phyloP scores from a whole-genome alignment of 2,329 filamentous ascomycete species.

The Pestalotiopsis sp. region DNA sequence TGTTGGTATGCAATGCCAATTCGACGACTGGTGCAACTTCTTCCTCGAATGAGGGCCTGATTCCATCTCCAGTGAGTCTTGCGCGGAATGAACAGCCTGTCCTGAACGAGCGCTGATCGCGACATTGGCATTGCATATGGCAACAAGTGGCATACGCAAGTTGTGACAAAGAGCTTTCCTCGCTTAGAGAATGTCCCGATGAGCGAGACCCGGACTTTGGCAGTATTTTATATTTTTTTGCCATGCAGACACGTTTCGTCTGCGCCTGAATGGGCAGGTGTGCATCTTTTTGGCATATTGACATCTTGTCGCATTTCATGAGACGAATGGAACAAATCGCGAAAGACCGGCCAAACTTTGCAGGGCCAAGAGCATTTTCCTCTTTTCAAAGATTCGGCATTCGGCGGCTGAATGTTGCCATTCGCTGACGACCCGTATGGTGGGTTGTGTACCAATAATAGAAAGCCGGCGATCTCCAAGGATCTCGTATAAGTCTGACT shows the following conservation, averaged over 20 bases:
- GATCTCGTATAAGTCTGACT: not conserved
- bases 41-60: not conserved
- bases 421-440: not conserved
- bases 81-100: not conserved
- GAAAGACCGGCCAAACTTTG: not conserved
- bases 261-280: slow-evolving; percentile 6
- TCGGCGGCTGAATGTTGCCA: slow-evolving; percentile 9
- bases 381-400: slow-evolving; percentile 3
- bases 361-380: not conserved
- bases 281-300: not conserved
- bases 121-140: slow-evolving; percentile 11
- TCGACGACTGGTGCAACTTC: not conserved
- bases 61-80: not conserved
- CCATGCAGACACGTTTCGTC: not conserved
- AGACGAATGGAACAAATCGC: not conserved
- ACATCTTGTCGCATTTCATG: not conserved
- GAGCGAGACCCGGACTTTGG: not conserved
- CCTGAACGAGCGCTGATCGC: slow-evolving; percentile 2
- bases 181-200: not conserved
- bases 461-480: not conserved
- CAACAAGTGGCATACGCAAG: not conserved
- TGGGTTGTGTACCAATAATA: slow-evolving; percentile 3
- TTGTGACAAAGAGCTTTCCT: slow-evolving; percentile 1
- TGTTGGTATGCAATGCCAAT: no score
- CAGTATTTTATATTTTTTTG: not conserved